phyloP scores from a whole-genome alignment of 2,329 filamentous ascomycete genomes.

The Diaporthe helianthi region DNA sequence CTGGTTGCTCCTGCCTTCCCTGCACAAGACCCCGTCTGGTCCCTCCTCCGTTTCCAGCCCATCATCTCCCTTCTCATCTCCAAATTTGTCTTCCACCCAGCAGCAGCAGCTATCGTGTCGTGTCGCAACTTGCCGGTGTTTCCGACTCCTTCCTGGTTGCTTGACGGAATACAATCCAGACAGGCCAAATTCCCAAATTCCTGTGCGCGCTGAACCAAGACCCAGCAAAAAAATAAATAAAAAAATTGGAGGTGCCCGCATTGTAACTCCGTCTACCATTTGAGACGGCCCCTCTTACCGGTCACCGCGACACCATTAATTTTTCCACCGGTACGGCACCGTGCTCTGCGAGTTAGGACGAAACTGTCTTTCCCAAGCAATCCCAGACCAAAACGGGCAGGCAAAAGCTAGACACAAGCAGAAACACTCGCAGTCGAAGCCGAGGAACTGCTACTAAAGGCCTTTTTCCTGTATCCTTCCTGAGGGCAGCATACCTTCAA shows the following conservation, averaged over 20 bases:
- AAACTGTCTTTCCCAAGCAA: constrained; percentile 21
- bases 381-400: constrained; percentile 1
- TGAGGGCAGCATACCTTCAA: background rate
- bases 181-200: background rate
- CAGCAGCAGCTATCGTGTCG: constrained; percentile 1
- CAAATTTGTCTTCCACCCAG: background rate
- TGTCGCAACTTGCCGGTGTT: constrained; percentile 12
- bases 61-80: constrained; percentile 12
- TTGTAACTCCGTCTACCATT: constrained; percentile 14
- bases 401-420: background rate
- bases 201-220: background rate
- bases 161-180: background rate
- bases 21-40: constrained; percentile 15
- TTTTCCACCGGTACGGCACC: background rate
- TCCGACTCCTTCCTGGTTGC: background rate
- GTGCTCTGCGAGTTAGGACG: constrained; percentile 1
- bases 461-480: background rate
- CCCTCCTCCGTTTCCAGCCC: background rate
- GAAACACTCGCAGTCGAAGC: background rate
- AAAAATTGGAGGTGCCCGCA: constrained; percentile 16
- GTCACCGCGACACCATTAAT: constrained; percentile 26
- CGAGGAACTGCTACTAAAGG: background rate
- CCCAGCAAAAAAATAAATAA: background rate
- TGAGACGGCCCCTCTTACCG: constrained; percentile 33
- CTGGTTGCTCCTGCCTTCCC: constrained; percentile 9